These are phyloP conservation scores for Glaciozyma martinii DNA, from an alignment of 768 basidiomycete genomes.

Conservation along the genomic window DNA sequence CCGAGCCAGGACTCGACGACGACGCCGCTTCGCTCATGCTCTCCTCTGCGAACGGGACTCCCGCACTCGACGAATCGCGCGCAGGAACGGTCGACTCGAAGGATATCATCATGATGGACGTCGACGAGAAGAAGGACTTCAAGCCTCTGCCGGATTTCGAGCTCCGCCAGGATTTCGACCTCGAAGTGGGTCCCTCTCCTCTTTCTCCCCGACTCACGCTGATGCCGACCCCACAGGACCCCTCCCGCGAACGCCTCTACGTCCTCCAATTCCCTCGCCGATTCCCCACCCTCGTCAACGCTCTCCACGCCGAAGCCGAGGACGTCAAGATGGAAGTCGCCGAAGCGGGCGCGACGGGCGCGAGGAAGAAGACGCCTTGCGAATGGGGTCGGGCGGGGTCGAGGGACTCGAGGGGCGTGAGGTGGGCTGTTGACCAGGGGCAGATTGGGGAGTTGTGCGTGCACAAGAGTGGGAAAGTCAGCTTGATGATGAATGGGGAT, in stretches of 20 bases:
- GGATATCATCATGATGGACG: constrained; percentile 17
- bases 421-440: constrained; percentile 26
- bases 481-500: constrained; percentile 26
- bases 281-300: constrained; percentile 29
- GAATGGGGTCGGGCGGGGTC: constrained; percentile 24
- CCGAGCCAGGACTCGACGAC: constrained; percentile 14
- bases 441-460: constrained; percentile 33
- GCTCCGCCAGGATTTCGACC: constrained; percentile 25
- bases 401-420: constrained; percentile 20
- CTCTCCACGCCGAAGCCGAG: not conserved
- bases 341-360: not conserved
- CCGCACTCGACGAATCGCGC: constrained; percentile 3
- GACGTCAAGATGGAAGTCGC: constrained; percentile 26
- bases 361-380: constrained; percentile 12
- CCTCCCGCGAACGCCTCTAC: constrained; percentile 31
- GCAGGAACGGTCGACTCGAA: constrained; percentile 16
- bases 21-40: constrained; percentile 1
- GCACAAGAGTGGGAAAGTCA: constrained; percentile 30
- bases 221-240: constrained; percentile 8
- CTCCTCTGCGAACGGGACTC: constrained; percentile 2
- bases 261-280: constrained; percentile 36
- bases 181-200: constrained; percentile 8
- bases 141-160: constrained; percentile 21
- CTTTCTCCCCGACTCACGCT: not conserved
- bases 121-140: constrained; percentile 25